Percentiles rank a stretch among this genome's conserved stretches.
Evolutionary conservation across 805 yeast species (phyloP).

Genomic region (Candida fluviatilis): DNA sequence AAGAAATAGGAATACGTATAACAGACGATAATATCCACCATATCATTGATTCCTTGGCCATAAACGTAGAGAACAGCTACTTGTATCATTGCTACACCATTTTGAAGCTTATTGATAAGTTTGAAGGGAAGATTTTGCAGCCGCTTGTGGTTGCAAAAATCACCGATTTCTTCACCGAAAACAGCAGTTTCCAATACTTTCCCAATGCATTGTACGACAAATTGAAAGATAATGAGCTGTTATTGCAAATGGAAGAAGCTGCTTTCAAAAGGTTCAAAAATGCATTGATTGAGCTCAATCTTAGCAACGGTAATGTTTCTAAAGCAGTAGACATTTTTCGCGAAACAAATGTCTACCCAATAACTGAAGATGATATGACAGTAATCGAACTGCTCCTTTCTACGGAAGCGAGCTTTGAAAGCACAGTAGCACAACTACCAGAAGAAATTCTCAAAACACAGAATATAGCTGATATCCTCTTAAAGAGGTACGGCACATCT

Average conservation of each 20-base stretch:
- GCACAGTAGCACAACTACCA: not conserved
- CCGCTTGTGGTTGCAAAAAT: conserved; percentile 4
- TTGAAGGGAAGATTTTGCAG: conserved; percentile 1
- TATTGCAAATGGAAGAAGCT: not conserved
- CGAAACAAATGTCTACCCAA: not conserved
- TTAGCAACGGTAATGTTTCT: not conserved
- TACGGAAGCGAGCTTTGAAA: not conserved
- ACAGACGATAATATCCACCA: conserved; percentile 2
- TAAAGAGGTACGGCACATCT: conserved; percentile 9
- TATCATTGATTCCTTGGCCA: conserved; percentile 11
- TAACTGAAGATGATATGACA: not conserved
- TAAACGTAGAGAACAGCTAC: conserved; percentile 7
- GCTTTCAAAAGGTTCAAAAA: not conserved
- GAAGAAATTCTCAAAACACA: not conserved
- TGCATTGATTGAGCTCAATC: not conserved
- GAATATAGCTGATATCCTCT: conserved; percentile 7
- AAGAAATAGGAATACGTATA: conserved; percentile 3
- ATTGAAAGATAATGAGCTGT: not conserved
- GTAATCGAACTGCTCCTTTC: not conserved
- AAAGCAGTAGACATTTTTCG: conserved; percentile 2
- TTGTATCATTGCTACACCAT: conserved; percentile 11
- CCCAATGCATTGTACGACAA: not conserved
- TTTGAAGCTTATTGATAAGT: conserved; percentile 8
- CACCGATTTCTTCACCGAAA: not conserved
- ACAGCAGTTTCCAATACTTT: not conserved